Evolutionary conservation across 1,284 basidiomycete species (phyloP).

Genomic region (Cystobasidium pallidum): DNA sequence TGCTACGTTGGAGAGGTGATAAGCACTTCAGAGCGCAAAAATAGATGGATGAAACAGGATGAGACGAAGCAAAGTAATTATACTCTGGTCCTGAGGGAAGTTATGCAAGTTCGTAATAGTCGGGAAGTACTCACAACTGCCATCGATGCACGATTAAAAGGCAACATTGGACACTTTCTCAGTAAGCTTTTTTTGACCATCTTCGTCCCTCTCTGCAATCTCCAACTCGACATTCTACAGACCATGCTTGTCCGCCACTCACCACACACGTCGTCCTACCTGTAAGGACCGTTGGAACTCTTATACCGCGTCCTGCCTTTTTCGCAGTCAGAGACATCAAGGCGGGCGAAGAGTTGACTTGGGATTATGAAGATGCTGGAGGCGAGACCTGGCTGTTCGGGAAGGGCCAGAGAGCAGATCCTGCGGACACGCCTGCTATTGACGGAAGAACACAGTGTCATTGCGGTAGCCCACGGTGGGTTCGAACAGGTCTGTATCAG

Average conservation of each 20-base stretch:
- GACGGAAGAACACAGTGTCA: neutral
- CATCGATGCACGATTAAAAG: slow-evolving; percentile 15
- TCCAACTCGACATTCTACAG: neutral
- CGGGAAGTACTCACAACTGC: slow-evolving; percentile 28
- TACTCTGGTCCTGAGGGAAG: slow-evolving; percentile 32
- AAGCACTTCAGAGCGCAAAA: slow-evolving; percentile 20
- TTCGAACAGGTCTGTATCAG: neutral
- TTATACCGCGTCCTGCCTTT: slow-evolving; percentile 34
- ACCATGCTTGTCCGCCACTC: slow-evolving; percentile 42
- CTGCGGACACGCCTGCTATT: neutral
- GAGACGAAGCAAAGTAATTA: slow-evolving; percentile 20
- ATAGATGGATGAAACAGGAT: slow-evolving; percentile 8
- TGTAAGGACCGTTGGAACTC: slow-evolving; percentile 18
- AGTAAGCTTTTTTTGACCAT: neutral
- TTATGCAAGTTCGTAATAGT: neutral
- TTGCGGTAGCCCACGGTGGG: slow-evolving; percentile 16
- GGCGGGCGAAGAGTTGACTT: slow-evolving; percentile 38
- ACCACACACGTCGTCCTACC: slow-evolving; percentile 37
- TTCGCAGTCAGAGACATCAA: slow-evolving; percentile 37
- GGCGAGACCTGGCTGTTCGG: slow-evolving; percentile 37
- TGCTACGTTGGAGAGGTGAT: slow-evolving; percentile 39
- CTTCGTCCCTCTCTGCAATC: too few species aligned
- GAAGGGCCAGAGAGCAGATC: neutral
- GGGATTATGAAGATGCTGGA: slow-evolving; percentile 44
- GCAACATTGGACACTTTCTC: slow-evolving; percentile 38